phyloP scores from a whole-genome alignment of 306 rosid species.

The Cicer chorassanicum region DNA sequence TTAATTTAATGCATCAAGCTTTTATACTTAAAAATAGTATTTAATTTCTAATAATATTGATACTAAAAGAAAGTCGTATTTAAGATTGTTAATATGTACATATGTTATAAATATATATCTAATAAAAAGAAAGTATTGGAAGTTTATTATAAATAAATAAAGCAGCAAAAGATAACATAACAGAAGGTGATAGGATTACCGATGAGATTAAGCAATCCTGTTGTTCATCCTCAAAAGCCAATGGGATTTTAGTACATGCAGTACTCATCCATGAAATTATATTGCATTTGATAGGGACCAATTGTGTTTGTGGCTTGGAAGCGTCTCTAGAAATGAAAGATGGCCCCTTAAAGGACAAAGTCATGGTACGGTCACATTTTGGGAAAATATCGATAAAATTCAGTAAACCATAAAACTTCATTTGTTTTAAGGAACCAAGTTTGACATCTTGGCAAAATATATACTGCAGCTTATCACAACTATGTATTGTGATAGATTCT shows the following conservation, averaged over 20 bases:
- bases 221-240: no score
- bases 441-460: background rate
- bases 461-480: background rate
- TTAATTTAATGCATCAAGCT: background rate
- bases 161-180: no score
- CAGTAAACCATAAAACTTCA: accelerated
- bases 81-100: no score
- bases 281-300: no score
- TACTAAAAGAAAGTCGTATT: background rate
- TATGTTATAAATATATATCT: no score
- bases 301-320: background rate
- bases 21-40: no score
- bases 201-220: no score
- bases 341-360: background rate
- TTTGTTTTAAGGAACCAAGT: background rate
- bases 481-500: background rate
- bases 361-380: background rate
- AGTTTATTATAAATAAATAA: no score
- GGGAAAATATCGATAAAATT: background rate
- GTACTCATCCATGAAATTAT: background rate
- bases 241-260: no score
- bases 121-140: no score
- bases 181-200: no score
- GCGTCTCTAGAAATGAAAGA: background rate
- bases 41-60: background rate